phyloP scores from a whole-genome alignment of 768 basidiomycete species.

The Phanerochaete carnosa region DNA sequence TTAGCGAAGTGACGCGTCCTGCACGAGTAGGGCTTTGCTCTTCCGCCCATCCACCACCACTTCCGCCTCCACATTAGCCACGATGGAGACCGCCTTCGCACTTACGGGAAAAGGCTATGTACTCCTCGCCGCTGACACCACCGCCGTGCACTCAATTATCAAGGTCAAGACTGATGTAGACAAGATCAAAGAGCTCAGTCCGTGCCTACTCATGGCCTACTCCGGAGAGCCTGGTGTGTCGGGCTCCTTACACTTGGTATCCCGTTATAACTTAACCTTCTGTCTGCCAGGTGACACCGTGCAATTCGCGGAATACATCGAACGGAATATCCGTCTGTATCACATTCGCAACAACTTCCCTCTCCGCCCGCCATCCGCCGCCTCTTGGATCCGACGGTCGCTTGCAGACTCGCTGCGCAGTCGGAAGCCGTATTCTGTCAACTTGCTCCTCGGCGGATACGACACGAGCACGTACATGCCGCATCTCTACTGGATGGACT shows the following conservation, averaged over 20 bases:
- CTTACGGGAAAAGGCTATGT: constrained; percentile 92
- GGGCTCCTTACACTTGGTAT: constrained; percentile 1
- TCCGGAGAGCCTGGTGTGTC: constrained; percentile 86
- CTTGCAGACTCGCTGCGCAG: constrained; percentile 90
- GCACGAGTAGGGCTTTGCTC: constrained; percentile 1
- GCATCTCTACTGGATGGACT: constrained; percentile 93
- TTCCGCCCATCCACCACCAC: constrained; percentile 2
- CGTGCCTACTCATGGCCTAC: constrained; percentile 92
- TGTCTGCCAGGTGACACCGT: constrained; percentile 78
- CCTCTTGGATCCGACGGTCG: constrained; percentile 91
- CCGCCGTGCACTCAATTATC: constrained; percentile 86
- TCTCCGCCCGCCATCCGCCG: constrained; percentile 86
- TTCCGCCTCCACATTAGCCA: background rate
- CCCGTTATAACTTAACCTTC: background rate
- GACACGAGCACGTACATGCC: constrained; percentile 74
- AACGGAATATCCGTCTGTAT: constrained; percentile 93
- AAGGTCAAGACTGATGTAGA: constrained; percentile 98
- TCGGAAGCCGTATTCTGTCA: constrained; percentile 84
- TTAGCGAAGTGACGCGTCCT: constrained; percentile 17
- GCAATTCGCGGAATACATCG: constrained; percentile 94
- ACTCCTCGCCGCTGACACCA: constrained; percentile 88
- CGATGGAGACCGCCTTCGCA: constrained; percentile 91
- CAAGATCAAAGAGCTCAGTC: constrained; percentile 90
- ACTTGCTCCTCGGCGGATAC: constrained; percentile 90
- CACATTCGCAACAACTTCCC: constrained; percentile 92